Evolutionary conservation across 306 rosid genomes (phyloP), one percentile per base, ranked within the genome.

Genomic region (Heteromeles arbutifolia): DNA sequence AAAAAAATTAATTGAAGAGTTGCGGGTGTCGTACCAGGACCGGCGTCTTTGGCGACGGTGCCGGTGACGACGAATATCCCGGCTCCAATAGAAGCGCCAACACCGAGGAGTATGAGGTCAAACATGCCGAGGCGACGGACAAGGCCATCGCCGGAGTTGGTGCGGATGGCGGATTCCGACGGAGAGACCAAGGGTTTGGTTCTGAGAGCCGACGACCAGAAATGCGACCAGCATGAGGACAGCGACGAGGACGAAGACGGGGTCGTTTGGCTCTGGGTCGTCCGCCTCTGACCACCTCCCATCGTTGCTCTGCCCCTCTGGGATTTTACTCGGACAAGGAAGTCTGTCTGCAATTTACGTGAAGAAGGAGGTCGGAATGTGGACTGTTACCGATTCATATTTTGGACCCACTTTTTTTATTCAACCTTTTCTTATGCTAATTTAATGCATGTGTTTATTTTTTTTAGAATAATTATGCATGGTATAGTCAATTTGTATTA

Each of bases 71-170:
- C 97, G 75, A 95, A 95, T 28, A 92, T 92, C 3, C 99, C 97
- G 32, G 97, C 96, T 25, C 97, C 97, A 26, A 95, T 92, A 74
- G 97, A 95, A n/a, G 97, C 97, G 19, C 97, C 99, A 69, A 95
- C 84, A 12, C 97, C 96, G 65, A 95, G 83, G 63, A 95, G 97
- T 13, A 95, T n/a, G 56, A 95, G 97, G 77, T 95, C 99, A 58
- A 92, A 7, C 69, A 86, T 83, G 54, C 97, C 93, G 22, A 95
- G 99, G 7, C 90, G 88, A 43, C 97, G 97, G 67, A 91, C 85
- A 56, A 95, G 99, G 21, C 92, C 97, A 1, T 80, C 86, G 66
- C 82, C 83, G 37, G 93, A 82, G 72, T 37, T 84, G 5, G 83
- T 85, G 4, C 89, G 85, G 57, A 79, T 84, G 72, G 86, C 80